These are phyloP conservation scores for Malassezia sympodialis DNA, from an alignment of 1,284 basidiomycete species.

Conservation along the genomic window DNA sequence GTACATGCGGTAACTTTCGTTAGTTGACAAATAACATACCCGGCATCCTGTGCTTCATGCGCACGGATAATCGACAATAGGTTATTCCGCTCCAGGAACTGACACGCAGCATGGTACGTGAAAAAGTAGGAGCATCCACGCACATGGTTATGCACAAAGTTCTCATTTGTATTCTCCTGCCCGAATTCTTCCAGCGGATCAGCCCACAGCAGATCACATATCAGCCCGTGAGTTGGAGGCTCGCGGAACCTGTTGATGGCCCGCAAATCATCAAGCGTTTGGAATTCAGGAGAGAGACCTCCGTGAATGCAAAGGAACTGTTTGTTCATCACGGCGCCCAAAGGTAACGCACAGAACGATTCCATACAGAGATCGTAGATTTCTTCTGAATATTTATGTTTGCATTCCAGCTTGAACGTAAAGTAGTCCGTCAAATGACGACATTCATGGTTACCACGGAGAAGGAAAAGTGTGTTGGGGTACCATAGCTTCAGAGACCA, in stretches of 20 bases:
- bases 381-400: slow-evolving; percentile 48
- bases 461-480: slow-evolving; percentile 44
- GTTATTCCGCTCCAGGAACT: slow-evolving; percentile 86
- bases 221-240: slow-evolving; percentile 81
- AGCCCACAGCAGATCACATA: slow-evolving; percentile 92
- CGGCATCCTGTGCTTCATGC: slow-evolving; percentile 89
- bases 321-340: slow-evolving; percentile 93
- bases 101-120: slow-evolving; percentile 81
- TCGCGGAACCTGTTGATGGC: slow-evolving; percentile 80
- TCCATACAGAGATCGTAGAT: slow-evolving; percentile 53
- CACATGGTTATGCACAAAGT: slow-evolving; percentile 84
- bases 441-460: slow-evolving; percentile 48
- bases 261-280: slow-evolving; percentile 79
- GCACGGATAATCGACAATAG: slow-evolving; percentile 87
- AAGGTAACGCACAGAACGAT: slow-evolving; percentile 78
- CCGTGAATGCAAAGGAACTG: slow-evolving; percentile 93
- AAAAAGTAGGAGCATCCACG: slow-evolving; percentile 94
- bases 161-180: slow-evolving; percentile 72
- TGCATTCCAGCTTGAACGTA: slow-evolving; percentile 48
- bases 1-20: slow-evolving; percentile 70
- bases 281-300: slow-evolving; percentile 77
- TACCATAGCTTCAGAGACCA: slow-evolving; percentile 48
- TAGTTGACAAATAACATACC: slow-evolving; percentile 47
- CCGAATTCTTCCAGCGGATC: slow-evolving; percentile 91
- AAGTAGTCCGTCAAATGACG: slow-evolving; percentile 48